Conservation (phyloP, 768 basidiomycete genomes). For the Mycena pura region DNA sequence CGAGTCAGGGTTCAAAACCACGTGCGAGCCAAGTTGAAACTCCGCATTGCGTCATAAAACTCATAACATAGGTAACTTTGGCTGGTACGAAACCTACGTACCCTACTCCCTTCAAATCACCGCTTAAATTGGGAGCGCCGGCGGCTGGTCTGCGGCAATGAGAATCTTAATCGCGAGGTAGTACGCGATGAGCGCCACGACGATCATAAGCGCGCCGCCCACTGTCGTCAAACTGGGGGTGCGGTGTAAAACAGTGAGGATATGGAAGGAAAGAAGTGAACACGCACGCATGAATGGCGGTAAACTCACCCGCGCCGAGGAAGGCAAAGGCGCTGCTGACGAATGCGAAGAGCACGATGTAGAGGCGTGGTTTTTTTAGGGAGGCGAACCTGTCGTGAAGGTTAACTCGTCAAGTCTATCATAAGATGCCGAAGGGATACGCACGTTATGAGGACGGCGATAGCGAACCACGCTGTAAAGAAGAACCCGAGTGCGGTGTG, state of each 20-base stretch:
- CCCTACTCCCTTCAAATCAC: slow-evolving; percentile 1
- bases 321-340: slow-evolving; percentile 28
- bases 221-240: slow-evolving; percentile 29
- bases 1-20: too few species aligned
- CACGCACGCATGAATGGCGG: slow-evolving; percentile 26
- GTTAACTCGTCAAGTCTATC: slow-evolving; percentile 14
- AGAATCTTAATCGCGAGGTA: slow-evolving; percentile 36
- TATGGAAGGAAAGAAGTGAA: slow-evolving; percentile 7
- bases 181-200: slow-evolving; percentile 36
- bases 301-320: slow-evolving; percentile 28
- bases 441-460: slow-evolving; percentile 73
- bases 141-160: slow-evolving; percentile 33
- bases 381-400: slow-evolving; percentile 20
- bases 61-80: too few species aligned
- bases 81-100: slow-evolving; percentile 1
- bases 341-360: slow-evolving; percentile 31
- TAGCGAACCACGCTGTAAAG: slow-evolving; percentile 72
- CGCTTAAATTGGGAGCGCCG: slow-evolving; percentile 28
- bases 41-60: too few species aligned
- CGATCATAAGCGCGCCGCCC: slow-evolving; percentile 37
- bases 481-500: slow-evolving; percentile 71
- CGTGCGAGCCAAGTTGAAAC: too few species aligned
- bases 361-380: slow-evolving; percentile 29
- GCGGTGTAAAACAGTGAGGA: slow-evolving; percentile 1
- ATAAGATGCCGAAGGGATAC: slow-evolving; percentile 30